Conservation (phyloP, 805 yeast genomes). For the Nakazawaea holstii region DNA sequence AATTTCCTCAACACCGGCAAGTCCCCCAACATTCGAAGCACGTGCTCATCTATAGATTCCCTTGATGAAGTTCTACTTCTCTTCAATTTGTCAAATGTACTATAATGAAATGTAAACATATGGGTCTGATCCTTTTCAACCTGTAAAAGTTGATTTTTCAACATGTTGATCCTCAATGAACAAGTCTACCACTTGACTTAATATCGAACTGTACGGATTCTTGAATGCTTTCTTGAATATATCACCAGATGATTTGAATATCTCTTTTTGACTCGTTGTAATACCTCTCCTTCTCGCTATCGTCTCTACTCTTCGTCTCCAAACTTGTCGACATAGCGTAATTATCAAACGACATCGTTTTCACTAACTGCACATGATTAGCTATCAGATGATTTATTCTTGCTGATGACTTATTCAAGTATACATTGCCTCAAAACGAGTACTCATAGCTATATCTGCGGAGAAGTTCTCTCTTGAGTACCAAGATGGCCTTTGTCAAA, state of each 20-base stretch:
- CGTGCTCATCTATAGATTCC: slow-evolving; percentile 1
- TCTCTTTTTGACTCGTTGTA: not conserved
- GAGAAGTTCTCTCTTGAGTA: slow-evolving; percentile 3
- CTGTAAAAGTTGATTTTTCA: not conserved
- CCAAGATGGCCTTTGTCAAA: not conserved
- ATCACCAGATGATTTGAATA: not conserved
- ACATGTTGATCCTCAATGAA: not conserved
- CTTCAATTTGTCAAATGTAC: not conserved
- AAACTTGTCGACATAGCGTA: not conserved
- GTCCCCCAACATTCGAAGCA: slow-evolving; percentile 1
- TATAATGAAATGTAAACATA: not conserved
- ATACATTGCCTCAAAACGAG: not conserved
- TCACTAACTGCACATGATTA: slow-evolving; percentile 1
- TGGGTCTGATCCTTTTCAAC: not conserved
- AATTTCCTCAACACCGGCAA: slow-evolving; percentile 4
- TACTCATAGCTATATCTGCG: not conserved
- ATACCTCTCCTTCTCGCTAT: not conserved
- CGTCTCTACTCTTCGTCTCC: not conserved
- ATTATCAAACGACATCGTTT: not conserved
- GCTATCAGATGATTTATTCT: slow-evolving; percentile 5
- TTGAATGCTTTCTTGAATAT: slow-evolving; percentile 1
- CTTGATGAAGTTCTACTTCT: not conserved
- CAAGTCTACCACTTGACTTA: not conserved
- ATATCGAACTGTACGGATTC: not conserved
- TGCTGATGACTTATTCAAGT: not conserved